Evolutionary conservation across 2,329 filamentous ascomycete genomes (phyloP).

Genomic region (Epichloe scottii): DNA sequence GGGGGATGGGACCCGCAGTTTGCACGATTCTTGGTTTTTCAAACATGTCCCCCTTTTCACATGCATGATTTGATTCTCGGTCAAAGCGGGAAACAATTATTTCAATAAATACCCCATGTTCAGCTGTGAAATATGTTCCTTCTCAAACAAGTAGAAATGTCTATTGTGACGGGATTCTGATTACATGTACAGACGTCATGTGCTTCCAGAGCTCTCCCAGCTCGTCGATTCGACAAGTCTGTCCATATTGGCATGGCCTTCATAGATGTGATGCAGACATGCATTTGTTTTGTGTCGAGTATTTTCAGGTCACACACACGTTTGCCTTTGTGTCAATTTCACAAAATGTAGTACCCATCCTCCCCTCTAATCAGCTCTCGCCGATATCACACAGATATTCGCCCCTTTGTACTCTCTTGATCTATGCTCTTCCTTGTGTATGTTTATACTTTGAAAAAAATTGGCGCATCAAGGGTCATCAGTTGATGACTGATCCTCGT

Average conservation of each 20-base stretch:
- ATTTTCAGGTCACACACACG: too few relatives aligned
- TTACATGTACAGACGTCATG: too few relatives aligned
- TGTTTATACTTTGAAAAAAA: neutral
- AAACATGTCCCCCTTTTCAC: neutral
- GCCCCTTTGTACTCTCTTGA: neutral
- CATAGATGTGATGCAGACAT: neutral
- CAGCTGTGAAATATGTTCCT: too few relatives aligned
- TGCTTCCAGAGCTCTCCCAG: neutral
- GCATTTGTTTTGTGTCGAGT: neutral
- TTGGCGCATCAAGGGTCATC: neutral
- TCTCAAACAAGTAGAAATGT: too few relatives aligned
- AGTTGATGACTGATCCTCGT: neutral
- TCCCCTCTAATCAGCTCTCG: too few relatives aligned
- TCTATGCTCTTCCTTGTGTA: neutral
- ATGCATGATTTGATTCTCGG: neutral
- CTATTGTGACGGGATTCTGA: too few relatives aligned
- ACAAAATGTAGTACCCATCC: too few relatives aligned
- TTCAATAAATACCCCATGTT: too few relatives aligned
- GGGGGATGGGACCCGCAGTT: neutral
- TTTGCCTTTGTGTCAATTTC: too few relatives aligned
- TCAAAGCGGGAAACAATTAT: too few relatives aligned
- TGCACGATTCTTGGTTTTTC: neutral
- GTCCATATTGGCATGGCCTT: neutral
- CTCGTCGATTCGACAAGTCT: neutral
- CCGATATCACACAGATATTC: too few relatives aligned